Conservation (phyloP, 768 basidiomycete genomes). For the Cubamyces lactineus region DNA sequence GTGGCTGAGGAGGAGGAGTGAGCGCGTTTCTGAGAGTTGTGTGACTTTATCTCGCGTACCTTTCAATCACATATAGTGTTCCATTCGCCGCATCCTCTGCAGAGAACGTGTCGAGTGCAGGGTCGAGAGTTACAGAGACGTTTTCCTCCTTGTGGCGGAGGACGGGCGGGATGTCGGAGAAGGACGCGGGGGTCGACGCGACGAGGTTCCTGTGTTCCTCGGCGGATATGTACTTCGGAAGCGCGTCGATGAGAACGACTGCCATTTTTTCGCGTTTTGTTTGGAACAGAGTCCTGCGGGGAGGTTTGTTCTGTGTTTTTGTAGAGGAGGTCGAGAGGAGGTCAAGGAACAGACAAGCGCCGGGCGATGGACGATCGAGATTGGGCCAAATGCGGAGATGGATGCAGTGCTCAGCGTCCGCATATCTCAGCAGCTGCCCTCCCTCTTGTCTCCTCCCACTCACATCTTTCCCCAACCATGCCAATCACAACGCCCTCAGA, state of each 20-base stretch:
- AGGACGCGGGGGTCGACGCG: conserved; percentile 83
- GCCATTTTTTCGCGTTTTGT: conserved; percentile 13
- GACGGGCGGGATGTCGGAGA: conserved; percentile 83
- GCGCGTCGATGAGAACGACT: conserved; percentile 39
- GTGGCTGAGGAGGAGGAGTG: conserved; percentile 47
- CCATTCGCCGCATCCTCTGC: conserved; percentile 58
- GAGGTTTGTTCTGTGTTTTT: background rate
- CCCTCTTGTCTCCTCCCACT: conserved; percentile 4
- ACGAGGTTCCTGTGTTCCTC: conserved; percentile 73
- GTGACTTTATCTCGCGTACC: conserved; percentile 47
- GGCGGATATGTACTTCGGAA: conserved; percentile 52
- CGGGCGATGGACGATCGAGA: conserved; percentile 3
- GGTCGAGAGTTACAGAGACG: conserved; percentile 72
- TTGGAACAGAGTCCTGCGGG: too few relatives aligned
- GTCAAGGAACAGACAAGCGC: background rate
- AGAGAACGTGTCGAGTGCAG: conserved; percentile 63
- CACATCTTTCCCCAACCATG: conserved; percentile 6
- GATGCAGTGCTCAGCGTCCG: background rate
- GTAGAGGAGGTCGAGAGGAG: background rate
- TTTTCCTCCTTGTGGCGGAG: conserved; percentile 73
- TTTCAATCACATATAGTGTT: conserved; percentile 84
- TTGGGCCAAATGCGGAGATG: background rate
- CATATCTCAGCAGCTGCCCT: background rate
- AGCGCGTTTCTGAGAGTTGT: background rate
- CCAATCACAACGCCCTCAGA: conserved; percentile 28